Conservation (phyloP, 805 yeast genomes). For the Spathaspora boniae region DNA sequence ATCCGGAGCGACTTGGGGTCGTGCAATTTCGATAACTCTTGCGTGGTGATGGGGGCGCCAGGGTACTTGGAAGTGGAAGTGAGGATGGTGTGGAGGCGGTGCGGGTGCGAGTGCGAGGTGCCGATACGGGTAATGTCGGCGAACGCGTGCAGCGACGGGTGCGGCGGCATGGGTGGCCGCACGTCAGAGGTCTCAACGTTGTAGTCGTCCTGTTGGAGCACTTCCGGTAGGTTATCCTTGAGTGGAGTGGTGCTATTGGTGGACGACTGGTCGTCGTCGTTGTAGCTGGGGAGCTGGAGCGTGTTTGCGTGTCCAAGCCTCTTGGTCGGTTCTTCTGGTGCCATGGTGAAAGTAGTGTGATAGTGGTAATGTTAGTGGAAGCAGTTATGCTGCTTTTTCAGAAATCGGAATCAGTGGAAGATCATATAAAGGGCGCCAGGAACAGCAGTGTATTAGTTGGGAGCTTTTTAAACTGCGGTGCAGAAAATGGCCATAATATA, state of each 20-base stretch:
- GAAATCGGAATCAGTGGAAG: too few species aligned
- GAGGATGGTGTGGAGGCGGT: slow-evolving; percentile 2
- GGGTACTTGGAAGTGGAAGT: background rate
- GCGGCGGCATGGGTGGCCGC: slow-evolving; percentile 1
- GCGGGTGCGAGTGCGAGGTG: slow-evolving; percentile 1
- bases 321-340: slow-evolving; percentile 6
- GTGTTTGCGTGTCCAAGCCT: slow-evolving; percentile 5
- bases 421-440: background rate
- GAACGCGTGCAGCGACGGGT: too few species aligned
- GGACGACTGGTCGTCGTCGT: slow-evolving; percentile 6
- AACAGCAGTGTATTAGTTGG: background rate
- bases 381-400: too few species aligned
- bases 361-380: too few species aligned
- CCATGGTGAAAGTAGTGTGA: slow-evolving; percentile 5
- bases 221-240: too few species aligned
- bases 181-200: slow-evolving; percentile 1
- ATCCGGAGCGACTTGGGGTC: slow-evolving; percentile 57
- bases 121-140: background rate
- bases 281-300: slow-evolving; percentile 5
- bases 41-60: slow-evolving; percentile 9
- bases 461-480: background rate
- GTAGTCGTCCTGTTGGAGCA: slow-evolving; percentile 4
- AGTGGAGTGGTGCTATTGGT: slow-evolving; percentile 7
- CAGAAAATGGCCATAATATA: background rate
- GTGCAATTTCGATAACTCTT: slow-evolving; percentile 46